Conservation (phyloP, 148 eudicot species). For the Simmondsia chinensis region DNA sequence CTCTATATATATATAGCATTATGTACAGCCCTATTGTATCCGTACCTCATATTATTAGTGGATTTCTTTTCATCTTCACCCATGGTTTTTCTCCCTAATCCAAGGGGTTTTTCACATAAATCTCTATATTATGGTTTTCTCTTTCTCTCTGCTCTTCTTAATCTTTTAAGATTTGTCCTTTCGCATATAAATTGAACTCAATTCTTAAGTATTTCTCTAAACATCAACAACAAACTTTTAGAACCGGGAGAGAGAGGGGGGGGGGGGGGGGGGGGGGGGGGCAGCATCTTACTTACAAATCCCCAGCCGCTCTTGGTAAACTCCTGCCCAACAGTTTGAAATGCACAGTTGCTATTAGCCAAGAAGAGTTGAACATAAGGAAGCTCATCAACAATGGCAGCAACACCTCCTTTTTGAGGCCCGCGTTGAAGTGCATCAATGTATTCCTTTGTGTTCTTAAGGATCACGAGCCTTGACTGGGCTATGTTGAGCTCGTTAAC, state of each 20-base stretch:
- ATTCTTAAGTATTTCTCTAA: too few species aligned
- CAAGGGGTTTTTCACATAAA: too few species aligned
- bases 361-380: conserved; percentile 65
- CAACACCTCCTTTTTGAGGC: conserved; percentile 71
- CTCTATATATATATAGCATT: too few species aligned
- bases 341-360: conserved; percentile 36
- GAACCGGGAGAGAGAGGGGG: not conserved
- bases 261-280: not conserved
- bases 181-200: too few species aligned
- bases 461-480: conserved; percentile 36
- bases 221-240: not conserved
- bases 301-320: conserved; percentile 92
- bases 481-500: conserved; percentile 45
- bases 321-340: conserved; percentile 63
- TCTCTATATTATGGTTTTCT: too few species aligned
- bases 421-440: conserved; percentile 39
- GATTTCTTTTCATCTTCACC: too few species aligned
- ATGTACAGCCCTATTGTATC: too few species aligned
- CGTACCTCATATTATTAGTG: too few species aligned
- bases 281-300: conserved; percentile 50
- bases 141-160: too few species aligned
- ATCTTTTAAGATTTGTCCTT: too few species aligned
- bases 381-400: conserved; percentile 87
- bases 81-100: too few species aligned
- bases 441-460: conserved; percentile 40